phyloP scores from a whole-genome alignment of 176 grass and related monocot species.

The Poa annua region DNA sequence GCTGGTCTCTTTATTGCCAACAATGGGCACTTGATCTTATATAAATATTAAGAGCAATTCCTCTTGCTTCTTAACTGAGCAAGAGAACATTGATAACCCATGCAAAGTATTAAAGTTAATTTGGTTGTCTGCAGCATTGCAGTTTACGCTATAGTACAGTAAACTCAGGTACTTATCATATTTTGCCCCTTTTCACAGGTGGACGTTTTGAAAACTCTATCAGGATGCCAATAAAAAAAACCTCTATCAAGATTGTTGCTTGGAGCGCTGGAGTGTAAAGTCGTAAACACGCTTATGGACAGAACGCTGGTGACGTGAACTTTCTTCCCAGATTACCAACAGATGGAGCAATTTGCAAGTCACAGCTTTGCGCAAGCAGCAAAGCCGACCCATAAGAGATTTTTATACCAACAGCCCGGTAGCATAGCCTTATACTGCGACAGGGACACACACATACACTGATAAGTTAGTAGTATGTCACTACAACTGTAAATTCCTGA shows the following conservation, averaged over 20 bases:
- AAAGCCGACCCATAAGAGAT: not conserved
- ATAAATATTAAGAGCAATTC: not conserved
- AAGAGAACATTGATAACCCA: not conserved
- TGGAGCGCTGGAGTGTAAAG: not conserved
- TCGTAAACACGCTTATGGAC: not conserved
- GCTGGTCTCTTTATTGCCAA: not conserved
- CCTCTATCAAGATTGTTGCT: not conserved
- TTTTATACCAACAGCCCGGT: constrained; percentile 5
- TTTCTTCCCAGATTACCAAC: not conserved
- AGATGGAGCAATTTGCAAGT: constrained; percentile 16
- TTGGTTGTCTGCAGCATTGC: not conserved
- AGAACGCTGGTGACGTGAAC: not conserved
- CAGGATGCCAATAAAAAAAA: not conserved
- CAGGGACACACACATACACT: not conserved
- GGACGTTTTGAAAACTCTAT: not conserved
- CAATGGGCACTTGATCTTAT: not conserved
- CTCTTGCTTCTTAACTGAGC: not conserved
- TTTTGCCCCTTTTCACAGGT: constrained; percentile 9
- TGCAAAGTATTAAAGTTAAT: not conserved
- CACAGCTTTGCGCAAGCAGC: not conserved
- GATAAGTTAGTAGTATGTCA: constrained; percentile 9
- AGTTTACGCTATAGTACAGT: not conserved
- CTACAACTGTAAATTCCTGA: not conserved
- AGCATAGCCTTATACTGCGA: not conserved
- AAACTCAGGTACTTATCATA: not conserved